Percentiles rank a stretch among this genome's conserved stretches.
phyloP scores from a whole-genome alignment of 2,329 filamentous ascomycete genomes.

The Ophiostoma quercus region DNA sequence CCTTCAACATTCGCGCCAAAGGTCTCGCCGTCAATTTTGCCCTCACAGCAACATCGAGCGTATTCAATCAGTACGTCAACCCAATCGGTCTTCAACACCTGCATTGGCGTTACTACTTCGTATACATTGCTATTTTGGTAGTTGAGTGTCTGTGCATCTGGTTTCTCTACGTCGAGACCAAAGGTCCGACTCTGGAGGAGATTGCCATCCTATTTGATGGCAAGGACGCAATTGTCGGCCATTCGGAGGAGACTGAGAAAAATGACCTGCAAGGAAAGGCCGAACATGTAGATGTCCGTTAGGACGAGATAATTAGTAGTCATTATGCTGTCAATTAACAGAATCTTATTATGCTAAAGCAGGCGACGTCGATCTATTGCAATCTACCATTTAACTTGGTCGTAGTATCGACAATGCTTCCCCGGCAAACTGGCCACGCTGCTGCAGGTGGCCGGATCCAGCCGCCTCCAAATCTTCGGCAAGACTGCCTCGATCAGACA shows the following conservation, averaged over 20 bases:
- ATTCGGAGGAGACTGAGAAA: neutral
- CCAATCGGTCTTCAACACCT: constrained; percentile 27
- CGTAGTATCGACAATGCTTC: constrained; percentile 7
- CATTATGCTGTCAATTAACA: neutral
- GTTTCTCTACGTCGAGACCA: constrained; percentile 28
- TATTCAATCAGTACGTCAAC: constrained; percentile 28
- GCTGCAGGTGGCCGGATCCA: neutral
- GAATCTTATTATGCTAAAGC: too few species aligned
- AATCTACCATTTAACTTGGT: neutral
- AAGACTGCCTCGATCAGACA: constrained; percentile 9
- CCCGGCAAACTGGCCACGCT: constrained; percentile 12
- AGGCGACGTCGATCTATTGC: too few species aligned
- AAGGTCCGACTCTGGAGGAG: constrained; percentile 23
- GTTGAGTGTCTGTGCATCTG: constrained; percentile 30
- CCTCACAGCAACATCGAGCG: constrained; percentile 20
- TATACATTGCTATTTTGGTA: constrained; percentile 26
- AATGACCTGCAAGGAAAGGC: neutral
- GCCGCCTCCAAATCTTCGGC: constrained; percentile 10
- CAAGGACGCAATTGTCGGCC: constrained; percentile 10
- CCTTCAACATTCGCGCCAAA: constrained; percentile 26
- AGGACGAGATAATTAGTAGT: neutral
- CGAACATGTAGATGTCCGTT: neutral
- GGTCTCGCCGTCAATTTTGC: constrained; percentile 23
- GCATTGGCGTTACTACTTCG: constrained; percentile 30
- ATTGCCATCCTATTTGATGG: constrained; percentile 50